Conservation (phyloP, 2,329 filamentous ascomycete genomes). For the Penicillium sp. region DNA sequence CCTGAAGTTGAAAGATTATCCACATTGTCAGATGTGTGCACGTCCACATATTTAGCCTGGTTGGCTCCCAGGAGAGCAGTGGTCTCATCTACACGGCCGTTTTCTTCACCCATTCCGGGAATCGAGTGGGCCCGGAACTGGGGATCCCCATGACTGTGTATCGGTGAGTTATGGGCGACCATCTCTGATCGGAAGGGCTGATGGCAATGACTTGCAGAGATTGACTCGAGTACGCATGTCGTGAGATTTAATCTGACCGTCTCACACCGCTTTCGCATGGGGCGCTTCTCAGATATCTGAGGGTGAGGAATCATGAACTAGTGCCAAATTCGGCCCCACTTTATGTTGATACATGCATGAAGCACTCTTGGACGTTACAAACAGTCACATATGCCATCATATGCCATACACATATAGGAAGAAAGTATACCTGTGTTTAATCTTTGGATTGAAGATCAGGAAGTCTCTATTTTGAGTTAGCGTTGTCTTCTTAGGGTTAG, state of each 20-base stretch:
- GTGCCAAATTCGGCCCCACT: too few species aligned
- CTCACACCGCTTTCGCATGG: background rate
- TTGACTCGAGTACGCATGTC: background rate
- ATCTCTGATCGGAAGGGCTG: background rate
- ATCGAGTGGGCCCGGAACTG: background rate
- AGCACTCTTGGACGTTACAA: too few species aligned
- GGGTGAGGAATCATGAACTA: too few species aligned
- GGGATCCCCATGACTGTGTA: background rate
- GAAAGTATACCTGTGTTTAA: too few species aligned
- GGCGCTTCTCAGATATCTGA: background rate
- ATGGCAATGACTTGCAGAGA: background rate
- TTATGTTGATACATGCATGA: background rate
- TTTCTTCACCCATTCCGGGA: conserved; percentile 3
- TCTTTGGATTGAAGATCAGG: too few species aligned
- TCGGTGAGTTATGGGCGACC: background rate
- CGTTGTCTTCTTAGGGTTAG: too few species aligned
- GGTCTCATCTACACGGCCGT: conserved; percentile 14
- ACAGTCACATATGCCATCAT: too few species aligned
- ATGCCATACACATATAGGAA: too few species aligned
- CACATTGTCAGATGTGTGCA: background rate
- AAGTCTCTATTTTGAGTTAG: too few species aligned
- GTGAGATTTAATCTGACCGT: background rate
- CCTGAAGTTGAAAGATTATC: background rate
- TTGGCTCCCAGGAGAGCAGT: conserved; percentile 14
- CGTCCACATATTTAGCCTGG: background rate